phyloP scores from a whole-genome alignment of 1,139 yeast genomes.

The Saccharomyces hybrid region DNA sequence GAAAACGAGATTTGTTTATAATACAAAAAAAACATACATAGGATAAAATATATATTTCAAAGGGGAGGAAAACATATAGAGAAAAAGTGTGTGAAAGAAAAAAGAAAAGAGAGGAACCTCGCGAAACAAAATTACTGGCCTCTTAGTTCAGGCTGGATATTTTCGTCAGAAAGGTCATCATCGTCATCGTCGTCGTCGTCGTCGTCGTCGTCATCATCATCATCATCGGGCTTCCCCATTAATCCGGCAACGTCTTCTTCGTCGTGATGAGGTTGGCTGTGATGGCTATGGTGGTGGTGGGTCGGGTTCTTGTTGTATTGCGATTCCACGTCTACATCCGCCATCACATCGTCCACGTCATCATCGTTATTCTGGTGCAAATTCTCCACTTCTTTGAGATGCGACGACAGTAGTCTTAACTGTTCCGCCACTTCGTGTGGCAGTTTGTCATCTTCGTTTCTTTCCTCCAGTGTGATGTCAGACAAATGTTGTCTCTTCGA shows the following conservation, averaged over 20 bases:
- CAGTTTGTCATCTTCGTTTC: constrained; percentile 26
- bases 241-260: not conserved
- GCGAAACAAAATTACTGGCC: constrained; percentile 18
- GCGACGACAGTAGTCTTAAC: constrained; percentile 29
- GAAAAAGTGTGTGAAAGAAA: not conserved
- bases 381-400: constrained; percentile 29
- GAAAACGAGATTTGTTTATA: not conserved
- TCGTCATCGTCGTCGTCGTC: not conserved
- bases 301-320: not conserved
- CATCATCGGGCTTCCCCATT: not conserved
- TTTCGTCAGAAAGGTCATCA: constrained; percentile 23
- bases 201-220: not conserved
- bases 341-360: constrained; percentile 4
- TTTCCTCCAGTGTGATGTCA: constrained; percentile 12
- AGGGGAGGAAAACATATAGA: not conserved
- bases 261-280: not conserved
- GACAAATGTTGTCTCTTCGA: not conserved
- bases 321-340: not conserved
- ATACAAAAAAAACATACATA: not conserved
- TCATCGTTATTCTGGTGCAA: constrained; percentile 10
- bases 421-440: constrained; percentile 33
- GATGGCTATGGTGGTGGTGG: not conserved
- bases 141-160: constrained; percentile 32
- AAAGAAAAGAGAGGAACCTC: not conserved
- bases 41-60: constrained; percentile 1